Base-by-base conservation (phyloP, 2,329 filamentous ascomycete genomes). In the Gnomoniopsis smithogilvyi region DNA sequence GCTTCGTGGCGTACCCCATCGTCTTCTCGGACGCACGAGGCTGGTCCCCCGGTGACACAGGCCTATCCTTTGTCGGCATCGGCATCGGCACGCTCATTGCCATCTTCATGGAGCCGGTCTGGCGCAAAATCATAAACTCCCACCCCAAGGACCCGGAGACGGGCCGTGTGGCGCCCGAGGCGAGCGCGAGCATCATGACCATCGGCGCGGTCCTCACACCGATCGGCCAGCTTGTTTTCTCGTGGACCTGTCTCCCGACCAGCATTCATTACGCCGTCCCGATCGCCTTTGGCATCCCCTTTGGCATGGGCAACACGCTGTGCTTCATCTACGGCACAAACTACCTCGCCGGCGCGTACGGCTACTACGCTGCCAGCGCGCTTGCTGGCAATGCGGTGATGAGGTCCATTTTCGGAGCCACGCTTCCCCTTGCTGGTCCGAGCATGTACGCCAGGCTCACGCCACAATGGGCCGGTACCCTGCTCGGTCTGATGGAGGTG, bases 1-100 rank as follows among this genome's bases (percentile, higher is more conserved):
- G 91, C 73, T 96, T 96, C 75, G 88, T 96, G 17, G 91, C 91
- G 14, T 96, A 96, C 70, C 92, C 92, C 0, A 89, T 96, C 60
- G 89, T 96, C 59, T 96, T 95, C 73, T 79, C 80, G 12, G 78
- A 88, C 45, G 70, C 82, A 59, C 88, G 93, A 19, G 91, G 91
- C 61, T 97, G 92, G 93, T 80, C 80, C 2, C 78, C 88, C 0
- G 87, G 90, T 1, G 73, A 89, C 38, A 85, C 87, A 0, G 92
- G 93, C 0, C 82, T 97, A 2, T 83, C 91, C 1, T 97, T 96
- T 72, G 67, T 88, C 6, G 93, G 91, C 12, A 82, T 84, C 46
- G 85, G 83, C n/a, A 74, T 85, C 21, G 88, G 89, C 50, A 86
- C 82, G 2, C 73, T 88, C 65, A 68, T 88, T 2, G 80, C 81